Evolutionary conservation across 208 protist species (phyloP), one percentile per base, ranked within the genome.

Genomic region (Acanthamoeba castellanii): DNA sequence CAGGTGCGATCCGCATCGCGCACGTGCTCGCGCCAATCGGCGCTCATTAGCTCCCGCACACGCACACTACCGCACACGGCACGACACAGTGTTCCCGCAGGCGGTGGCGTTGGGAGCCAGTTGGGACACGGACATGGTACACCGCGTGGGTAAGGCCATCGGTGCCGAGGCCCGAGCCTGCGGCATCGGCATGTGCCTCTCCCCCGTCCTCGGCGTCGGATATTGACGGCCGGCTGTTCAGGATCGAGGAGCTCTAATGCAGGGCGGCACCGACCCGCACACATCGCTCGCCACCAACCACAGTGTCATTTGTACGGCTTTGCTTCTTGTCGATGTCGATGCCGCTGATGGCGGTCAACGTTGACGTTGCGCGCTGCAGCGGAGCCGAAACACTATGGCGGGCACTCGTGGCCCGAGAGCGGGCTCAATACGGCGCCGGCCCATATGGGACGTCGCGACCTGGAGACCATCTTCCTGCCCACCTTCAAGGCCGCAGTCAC

Each of bases 341-440:
- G 37, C 2, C 3, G 37, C 2, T 42, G 37, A 42, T 42, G 37
- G 3, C 3, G 37, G 37, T 42, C 37, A 1, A 42, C 37, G 37
- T 42, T 42, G 37, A 42, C 50, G 50, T 18, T 55, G 50, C 14
- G 50, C 45, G 8, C 7, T 47, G 14, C 32, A 81, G 72, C 72
- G 0, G 72, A 81, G 20, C 72, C 72, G 8, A 81, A 81, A 8
- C 72, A 81, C 72, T 81, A 45, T 22, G 72, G 3, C 5, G 72
- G 3, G 25, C 72, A 81, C 37, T 81, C 72, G 20, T 25, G 2
- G 0, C 72, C 72, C 9, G 72, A 81, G 37, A 81, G 72, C 37
- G 72, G 72, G 11, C 72, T 81, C 37, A 81, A 81, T 11, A 81
- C 72, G 6, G 72, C 72, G 30, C 72, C 72, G 72, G 72, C 72